Evolutionary conservation across 768 basidiomycete species (phyloP), one percentile per base, ranked within the genome.

Genomic region (Amanita subjunquillea): DNA sequence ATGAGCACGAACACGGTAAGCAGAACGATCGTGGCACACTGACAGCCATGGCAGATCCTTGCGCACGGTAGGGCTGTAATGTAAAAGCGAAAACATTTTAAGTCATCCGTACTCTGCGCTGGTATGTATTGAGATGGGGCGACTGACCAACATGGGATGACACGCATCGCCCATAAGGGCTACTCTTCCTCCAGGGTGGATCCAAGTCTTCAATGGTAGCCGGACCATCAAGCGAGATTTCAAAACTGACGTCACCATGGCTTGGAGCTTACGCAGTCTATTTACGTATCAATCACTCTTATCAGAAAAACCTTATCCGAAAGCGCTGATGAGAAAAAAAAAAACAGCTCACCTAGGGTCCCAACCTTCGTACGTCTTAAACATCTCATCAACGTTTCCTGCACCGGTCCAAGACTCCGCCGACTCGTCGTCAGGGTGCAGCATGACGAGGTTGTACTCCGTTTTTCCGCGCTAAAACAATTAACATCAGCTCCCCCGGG

Each of bases 131-230:
- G 4, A 43, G 27, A 32, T 15, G 22, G 4, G 29, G 8, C 2
- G 7, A 70, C 77, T 55, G 53, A 80, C 79, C 38, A 79, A 65
- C 75, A 80, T 80, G 1, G 80, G 74, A 60, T 81, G 80, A 44
- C 77, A 78, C 0, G 78, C 70, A 57, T 81, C 80, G 2, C 79
- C 79, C 0, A 81, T 64, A 13, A 81, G 60, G 3, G 63, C 70
- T 1, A 80, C 65, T 23, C 63, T 72, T 2, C 70, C 72, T 15
- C 63, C 62, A 34, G 57, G 56, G 60, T 80, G 75, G 6, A 79
- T 54, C 79, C 78, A 80, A 0, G 69, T 72, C 0, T 65, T 61
- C 48, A 81, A 61, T 20, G 78, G 76, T 3, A 60, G 62, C 13
- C 75, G 72, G 55, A 78, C 76, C 63, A 76, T 69, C 50, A 81